Base-by-base conservation (phyloP, 2,329 filamentous ascomycete genomes). In the Sphaerulina vaccinii region DNA sequence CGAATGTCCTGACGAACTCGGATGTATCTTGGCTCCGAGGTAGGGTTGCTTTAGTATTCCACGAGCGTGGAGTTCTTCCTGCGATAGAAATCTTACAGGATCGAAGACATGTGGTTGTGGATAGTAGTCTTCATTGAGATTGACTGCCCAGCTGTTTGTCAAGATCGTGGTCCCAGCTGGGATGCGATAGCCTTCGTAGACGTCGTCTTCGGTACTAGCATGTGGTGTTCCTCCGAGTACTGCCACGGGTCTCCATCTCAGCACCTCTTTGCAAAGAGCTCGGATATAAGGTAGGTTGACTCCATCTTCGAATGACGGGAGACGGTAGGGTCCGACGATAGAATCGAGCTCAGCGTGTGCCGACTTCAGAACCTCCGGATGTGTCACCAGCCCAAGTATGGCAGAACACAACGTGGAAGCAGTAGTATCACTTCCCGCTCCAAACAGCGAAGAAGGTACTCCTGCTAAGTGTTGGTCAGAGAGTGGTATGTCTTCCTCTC, bases 381-480 rank as follows among this genome's bases (percentile, higher is more conserved):
- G 73, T 54, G 77, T 56, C 64, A 75, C 48, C 65, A 82, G 47
- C 52, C 79, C 60, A 57, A 79, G 47, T 60, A 82, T 74, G 63
- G 72, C 76, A 16, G 70, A 71, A 52, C 74, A 75, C 16, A 79
- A 66, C 0, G 73, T 76, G 11, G 71, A 74, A 0, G 75, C 72
- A 0, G 76, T 79, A 0, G 78, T 80, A 54, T 80, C 78, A 3
- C 70, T 77, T 22, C 77, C 73, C 9, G 75, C 77, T 22, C 76
- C 76, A 51, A 76, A 75, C 5, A 77, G 63, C 0, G 69, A 71
- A 2, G 71, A 72, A 1, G 74, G 69, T 5, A 76, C 67, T 60
- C 74, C 1, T 6, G 24, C 7, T 27, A 27, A 11, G 7, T 27
- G 24, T 6, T 7, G 24, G 11, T 27, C 24, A 27, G 7, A 7